A percentile compares a stretch with the other conserved stretches of the same genome.
Conservation (phyloP, 306 rosid species). For the Delonix regia region DNA sequence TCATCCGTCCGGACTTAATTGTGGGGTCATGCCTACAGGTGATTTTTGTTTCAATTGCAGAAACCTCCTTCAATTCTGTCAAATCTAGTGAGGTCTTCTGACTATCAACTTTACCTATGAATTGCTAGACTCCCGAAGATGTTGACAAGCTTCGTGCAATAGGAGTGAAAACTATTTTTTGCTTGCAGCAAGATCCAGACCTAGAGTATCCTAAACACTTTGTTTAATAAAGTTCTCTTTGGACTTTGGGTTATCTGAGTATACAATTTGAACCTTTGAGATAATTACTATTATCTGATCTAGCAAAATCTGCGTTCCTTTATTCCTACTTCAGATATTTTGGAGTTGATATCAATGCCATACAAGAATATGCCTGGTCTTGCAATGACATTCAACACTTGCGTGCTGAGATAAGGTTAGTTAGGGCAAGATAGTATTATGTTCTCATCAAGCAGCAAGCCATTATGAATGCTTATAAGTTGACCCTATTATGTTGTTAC, state of each 20-base stretch:
- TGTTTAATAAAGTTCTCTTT: constrained; percentile 29
- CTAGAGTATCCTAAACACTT: constrained; percentile 77
- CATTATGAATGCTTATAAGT: neutral
- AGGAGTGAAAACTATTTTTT: constrained; percentile 95
- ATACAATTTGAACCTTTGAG: constrained; percentile 20
- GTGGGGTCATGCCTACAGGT: constrained; percentile 99
- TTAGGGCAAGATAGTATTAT: constrained; percentile 25
- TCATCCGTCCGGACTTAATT: constrained; percentile 85
- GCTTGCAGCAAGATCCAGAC: constrained; percentile 89
- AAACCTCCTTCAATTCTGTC: constrained; percentile 9
- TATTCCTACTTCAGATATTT: constrained; percentile 67
- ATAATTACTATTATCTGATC: constrained; percentile 28
- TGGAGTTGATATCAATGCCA: constrained; percentile 87
- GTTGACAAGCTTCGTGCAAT: constrained; percentile 83
- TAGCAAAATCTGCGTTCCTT: constrained; percentile 45
- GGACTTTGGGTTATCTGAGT: constrained; percentile 2
- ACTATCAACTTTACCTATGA: constrained; percentile 25
- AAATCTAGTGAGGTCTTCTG: constrained; percentile 32
- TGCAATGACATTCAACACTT: constrained; percentile 81
- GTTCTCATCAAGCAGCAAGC: neutral
- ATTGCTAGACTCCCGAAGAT: constrained; percentile 76
- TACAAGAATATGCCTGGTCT: constrained; percentile 68
- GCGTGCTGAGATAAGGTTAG: constrained; percentile 94
- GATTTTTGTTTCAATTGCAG: constrained; percentile 25
- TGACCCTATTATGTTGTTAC: constrained; percentile 17